These are phyloP conservation scores for Asterella californica DNA, from an alignment of 225 moss, liverwort and hornwort genomes.

Conservation along the genomic window DNA sequence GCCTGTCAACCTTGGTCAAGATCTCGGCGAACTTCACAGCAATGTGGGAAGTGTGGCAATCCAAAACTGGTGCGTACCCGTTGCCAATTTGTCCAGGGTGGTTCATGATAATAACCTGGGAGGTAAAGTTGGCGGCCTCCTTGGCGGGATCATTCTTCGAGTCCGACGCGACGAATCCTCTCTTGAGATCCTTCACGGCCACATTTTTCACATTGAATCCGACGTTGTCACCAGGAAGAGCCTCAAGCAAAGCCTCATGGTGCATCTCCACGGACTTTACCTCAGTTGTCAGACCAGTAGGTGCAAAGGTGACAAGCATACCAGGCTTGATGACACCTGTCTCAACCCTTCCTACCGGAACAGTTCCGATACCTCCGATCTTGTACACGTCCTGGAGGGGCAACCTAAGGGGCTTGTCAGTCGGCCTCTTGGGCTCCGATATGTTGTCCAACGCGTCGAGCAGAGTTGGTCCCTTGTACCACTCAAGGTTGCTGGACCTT, in stretches of 20 bases:
- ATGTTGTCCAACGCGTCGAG: conserved; percentile 56
- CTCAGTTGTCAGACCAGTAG: conserved; percentile 55
- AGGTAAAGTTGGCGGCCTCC: conserved; percentile 51
- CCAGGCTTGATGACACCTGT: conserved; percentile 56
- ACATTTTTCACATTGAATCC: conserved; percentile 57
- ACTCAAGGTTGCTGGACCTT: conserved; percentile 50
- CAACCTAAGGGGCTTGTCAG: conserved; percentile 67
- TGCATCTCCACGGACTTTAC: conserved; percentile 62
- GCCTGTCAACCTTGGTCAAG: conserved; percentile 52
- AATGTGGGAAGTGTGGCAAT: conserved; percentile 40
- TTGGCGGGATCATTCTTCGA: conserved; percentile 52
- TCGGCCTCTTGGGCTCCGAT: conserved; percentile 64
- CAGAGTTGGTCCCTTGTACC: conserved; percentile 74
- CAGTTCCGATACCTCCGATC: conserved; percentile 60
- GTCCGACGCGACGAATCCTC: conserved; percentile 52
- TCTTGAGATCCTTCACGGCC: conserved; percentile 50
- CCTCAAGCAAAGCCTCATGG: conserved; percentile 46
- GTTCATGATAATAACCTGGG: conserved; percentile 56
- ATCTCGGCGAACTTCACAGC: conserved; percentile 44
- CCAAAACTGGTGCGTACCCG: conserved; percentile 53
- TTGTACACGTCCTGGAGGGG: conserved; percentile 75
- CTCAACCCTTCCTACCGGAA: conserved; percentile 52
- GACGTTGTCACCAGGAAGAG: conserved; percentile 48
- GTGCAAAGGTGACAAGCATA: conserved; percentile 47
- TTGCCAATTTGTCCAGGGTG: conserved; percentile 53